A percentile compares a stretch with the other conserved stretches of the same genome.
Evolutionary conservation across 495 filamentous ascomycete species (phyloP).

Genomic region (Xylaria venustula): DNA sequence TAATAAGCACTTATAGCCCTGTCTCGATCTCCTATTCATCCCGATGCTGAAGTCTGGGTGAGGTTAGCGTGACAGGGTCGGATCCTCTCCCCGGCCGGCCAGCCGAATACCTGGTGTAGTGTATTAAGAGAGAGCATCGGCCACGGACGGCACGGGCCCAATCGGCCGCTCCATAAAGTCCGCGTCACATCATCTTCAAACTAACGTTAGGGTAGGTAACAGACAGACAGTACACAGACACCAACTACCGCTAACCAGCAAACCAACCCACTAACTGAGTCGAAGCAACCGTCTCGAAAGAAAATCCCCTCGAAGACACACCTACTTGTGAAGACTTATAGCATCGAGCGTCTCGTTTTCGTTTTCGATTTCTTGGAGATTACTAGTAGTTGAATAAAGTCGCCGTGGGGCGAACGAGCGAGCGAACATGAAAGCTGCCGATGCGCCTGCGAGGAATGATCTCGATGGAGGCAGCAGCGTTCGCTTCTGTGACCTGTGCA

Average conservation of each 20-base stretch:
- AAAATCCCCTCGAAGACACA: too few species aligned
- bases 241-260: too few species aligned
- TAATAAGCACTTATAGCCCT: not conserved
- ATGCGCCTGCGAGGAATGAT: not conserved
- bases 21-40: not conserved
- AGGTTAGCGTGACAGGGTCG: not conserved
- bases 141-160: constrained; percentile 5
- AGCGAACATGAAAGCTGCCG: not conserved
- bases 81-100: not conserved
- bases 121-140: not conserved
- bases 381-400: not conserved
- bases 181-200: not conserved
- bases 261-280: too few species aligned
- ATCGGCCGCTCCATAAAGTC: constrained; percentile 2
- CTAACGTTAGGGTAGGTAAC: too few species aligned
- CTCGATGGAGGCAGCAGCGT: constrained; percentile 4
- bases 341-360: too few species aligned
- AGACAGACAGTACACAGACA: too few species aligned
- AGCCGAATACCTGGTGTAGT: not conserved
- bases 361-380: too few species aligned
- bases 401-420: not conserved
- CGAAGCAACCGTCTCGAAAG: too few species aligned
- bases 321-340: too few species aligned
- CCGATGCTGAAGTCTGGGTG: not conserved
- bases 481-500: constrained; percentile 22